Base-by-base conservation (phyloP, 2,329 filamentous ascomycete genomes). In the Verruconis gallopava region DNA sequence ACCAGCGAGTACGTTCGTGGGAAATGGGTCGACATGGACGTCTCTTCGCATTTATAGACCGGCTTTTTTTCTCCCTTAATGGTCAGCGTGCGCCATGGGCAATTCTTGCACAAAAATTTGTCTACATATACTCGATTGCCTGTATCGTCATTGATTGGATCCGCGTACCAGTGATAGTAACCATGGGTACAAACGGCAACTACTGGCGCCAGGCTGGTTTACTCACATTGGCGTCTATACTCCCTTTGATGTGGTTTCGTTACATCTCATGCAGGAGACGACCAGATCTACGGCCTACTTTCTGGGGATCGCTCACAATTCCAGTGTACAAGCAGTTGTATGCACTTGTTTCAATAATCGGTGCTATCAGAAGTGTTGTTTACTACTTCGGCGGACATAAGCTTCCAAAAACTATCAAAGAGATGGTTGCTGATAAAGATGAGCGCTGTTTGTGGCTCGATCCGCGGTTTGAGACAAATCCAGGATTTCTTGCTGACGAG, bases 21-120 rank as follows among this genome's bases (percentile, higher is more conserved):
- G 49, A 50, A 19, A 50, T 50, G 49, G 49, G 49, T 12, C 47
- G 47, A 12, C 49, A 50, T 21, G 47, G 47, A 13, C 46, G 46
- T 11, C 46, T 50, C n/a, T 25, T 50, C 21, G 47, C 46, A 6
- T 50, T 48, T 22, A 39, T 42, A 9, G 37, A 44, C 3, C 44
- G 40, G 9, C 42, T 50, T 40, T 20, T 50, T 0, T 42, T 49
- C 4, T 50, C 49, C 2, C 20, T 49, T 21, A 44, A 44, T 6
- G 42, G 42, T 1, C 44, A 45, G 38, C 46, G 35, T 2, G 49
- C 48, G 2, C 25, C 44, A 5, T 43, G 46, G 14, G 49, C 47
- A 6, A 49, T 50, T 14, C 40, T 50, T n/a, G 43, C 38, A 11
- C 49, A 50, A 15, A 50, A 50, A 32, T 46, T 50, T 22, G 44